phyloP scores from a whole-genome alignment of 192 early-diverging fungal genomes.

The Spinellus fusiger region DNA sequence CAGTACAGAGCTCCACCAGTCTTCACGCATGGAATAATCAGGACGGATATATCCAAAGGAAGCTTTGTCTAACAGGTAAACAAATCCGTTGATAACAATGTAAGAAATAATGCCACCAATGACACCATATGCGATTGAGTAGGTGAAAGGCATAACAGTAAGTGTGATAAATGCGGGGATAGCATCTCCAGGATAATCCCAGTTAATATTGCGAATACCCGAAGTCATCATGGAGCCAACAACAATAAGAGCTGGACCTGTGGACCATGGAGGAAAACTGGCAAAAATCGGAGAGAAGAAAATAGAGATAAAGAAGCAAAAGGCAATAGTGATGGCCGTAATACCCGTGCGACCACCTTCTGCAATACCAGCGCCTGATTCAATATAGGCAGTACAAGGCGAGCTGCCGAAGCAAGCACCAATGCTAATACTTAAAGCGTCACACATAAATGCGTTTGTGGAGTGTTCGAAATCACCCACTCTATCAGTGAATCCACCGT shows the following conservation, averaged over 20 bases:
- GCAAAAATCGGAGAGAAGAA: conserved; percentile 85
- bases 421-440: conserved; percentile 57
- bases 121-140: conserved; percentile 61
- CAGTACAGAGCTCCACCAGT: conserved; percentile 30
- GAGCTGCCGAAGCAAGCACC: conserved; percentile 69
- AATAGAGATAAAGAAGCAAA: conserved; percentile 70
- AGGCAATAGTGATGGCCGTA: conserved; percentile 54
- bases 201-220: conserved; percentile 65
- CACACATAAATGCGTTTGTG: conserved; percentile 63
- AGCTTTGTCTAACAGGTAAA: conserved; percentile 49
- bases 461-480: conserved; percentile 74
- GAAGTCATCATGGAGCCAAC: conserved; percentile 79
- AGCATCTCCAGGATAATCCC: conserved; percentile 68
- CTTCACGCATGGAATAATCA: conserved; percentile 25
- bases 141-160: conserved; percentile 71
- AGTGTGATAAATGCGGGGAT: conserved; percentile 74
- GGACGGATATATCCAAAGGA: conserved; percentile 48
- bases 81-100: conserved; percentile 60
- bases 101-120: conserved; percentile 68
- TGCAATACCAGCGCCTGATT: conserved; percentile 77
- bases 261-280: conserved; percentile 78
- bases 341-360: conserved; percentile 78
- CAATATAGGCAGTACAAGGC: conserved; percentile 72
- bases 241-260: conserved; percentile 71
- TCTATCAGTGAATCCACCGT: conserved; percentile 74